Base-by-base conservation (phyloP, 768 basidiomycete species). In the Termitomyces sp. region DNA sequence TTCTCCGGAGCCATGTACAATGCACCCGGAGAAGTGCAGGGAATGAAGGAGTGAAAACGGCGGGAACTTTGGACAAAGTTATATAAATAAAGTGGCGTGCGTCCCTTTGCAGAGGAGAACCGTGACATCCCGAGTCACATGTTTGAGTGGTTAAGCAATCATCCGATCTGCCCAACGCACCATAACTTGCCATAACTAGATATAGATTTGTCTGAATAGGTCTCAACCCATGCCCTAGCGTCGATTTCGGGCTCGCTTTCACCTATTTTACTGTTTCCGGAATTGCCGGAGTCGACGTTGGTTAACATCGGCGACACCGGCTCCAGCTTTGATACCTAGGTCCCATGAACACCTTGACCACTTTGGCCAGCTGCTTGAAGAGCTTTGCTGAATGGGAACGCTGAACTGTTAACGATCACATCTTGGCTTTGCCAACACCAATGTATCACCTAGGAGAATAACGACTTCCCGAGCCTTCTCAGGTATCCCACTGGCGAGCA, bases 1-100 rank as follows among this genome's bases (percentile, higher is more conserved):
- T 83, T 82, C 69, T 85, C 86, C 67, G 83, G 82, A 68, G 87
- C 86, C 88, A 89, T 91, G 70, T 72, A 78, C 65, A 71, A 63
- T 62, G 67, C 53, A 49, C 63, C 63, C 63, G 51, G 47, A 37
- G 55, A 58, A 61, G 55, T 62, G 55, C 42, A 63, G 64, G 56
- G 62, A 64, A 57, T 62, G 32, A 59, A 63, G 60, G 60, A 60
- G 60, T 57, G 57, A 25, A 25, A 37, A 49, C 56, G 59, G 47
- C 56, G 60, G 25, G 29, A 54, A 54, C 29, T 20, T 14, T 53
- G 52, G 37, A 54, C 20, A 54, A 42, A 42, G 53, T 40, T 29
- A 47, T 5, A 38, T 53, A 38, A 53, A 53, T 54, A 53, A 58
- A 60, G 59, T 65, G 64, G 64, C 61, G 59, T 62, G 25, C 25